Evolutionary conservation across 2,329 filamentous ascomycete species (phyloP), one percentile per base, ranked within the genome.

Genomic region (Ophiostoma perfectum): DNA sequence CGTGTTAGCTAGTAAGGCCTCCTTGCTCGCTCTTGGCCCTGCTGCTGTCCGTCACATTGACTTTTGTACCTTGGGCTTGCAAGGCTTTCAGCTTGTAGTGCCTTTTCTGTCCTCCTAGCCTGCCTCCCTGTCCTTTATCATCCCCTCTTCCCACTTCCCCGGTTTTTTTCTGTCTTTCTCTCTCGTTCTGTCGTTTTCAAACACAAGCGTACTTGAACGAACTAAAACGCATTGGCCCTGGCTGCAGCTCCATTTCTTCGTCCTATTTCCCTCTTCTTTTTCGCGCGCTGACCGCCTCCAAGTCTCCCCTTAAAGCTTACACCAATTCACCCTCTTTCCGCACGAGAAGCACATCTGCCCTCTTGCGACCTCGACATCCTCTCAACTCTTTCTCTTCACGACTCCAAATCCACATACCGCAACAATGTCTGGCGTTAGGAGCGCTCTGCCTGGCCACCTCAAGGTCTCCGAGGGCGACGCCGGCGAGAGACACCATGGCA

Each of bases 401-500:
- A 42, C 42, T 27, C 14, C 42, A 41, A 44, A 16, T 14, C 39
- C 16, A 38, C 11, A 62, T n/a, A 70, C 73, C 75, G 80, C 76
- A 75, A 94, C 94, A 90, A 88, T 90, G 72, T 84, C 86, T 76
- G 82, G 83, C 74, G 82, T 88, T 75, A 92, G 87, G 83, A 88
- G 86, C 80, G 90, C 91, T 72, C 82, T 97, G 75, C 92, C 93
- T 72, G 84, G 90, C 60, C 94, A 96, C 84, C 85, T 97, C 75
- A 94, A 92, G 85, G 84, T 88, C 71, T 70, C 76, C 44, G 76
- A 76, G 72, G 27, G 27, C 27, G 81, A 81, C 72, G 83, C 87
- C 73, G 81, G 84, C 74, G 83, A 84, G 74, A 88, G 88, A 78
- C 91, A 92, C 78, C 90, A 93, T 79, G 90, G 90, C 81, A 93